These are phyloP conservation scores for Alternaria gansuensis DNA, from an alignment of 2,329 filamentous ascomycete genomes.

Conservation along the genomic window DNA sequence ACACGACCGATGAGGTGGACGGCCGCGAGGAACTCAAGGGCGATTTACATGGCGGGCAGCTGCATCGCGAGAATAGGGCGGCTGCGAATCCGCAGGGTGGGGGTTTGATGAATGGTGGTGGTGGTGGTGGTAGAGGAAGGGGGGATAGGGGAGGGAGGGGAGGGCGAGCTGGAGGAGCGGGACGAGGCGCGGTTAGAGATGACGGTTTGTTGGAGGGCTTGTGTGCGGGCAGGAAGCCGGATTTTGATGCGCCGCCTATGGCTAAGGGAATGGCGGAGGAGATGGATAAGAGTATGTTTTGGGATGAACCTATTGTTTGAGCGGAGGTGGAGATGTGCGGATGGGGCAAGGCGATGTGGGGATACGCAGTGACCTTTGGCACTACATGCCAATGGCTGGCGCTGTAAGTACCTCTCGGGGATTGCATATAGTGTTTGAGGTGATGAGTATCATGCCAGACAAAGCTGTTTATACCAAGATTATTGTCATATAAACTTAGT, in stretches of 20 bases:
- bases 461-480: no score
- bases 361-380: background rate
- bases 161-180: constrained; percentile 14
- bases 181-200: constrained; percentile 9
- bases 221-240: constrained; percentile 36
- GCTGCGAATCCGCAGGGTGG: constrained; percentile 17
- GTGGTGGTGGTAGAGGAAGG: constrained; percentile 1
- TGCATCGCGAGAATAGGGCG: constrained; percentile 47
- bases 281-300: constrained; percentile 43
- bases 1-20: constrained; percentile 37
- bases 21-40: constrained; percentile 45
- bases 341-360: no score
- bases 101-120: constrained; percentile 2
- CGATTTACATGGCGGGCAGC: constrained; percentile 46
- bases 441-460: no score
- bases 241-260: constrained; percentile 29
- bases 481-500: no score
- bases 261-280: constrained; percentile 46
- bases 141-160: constrained; percentile 4
- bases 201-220: constrained; percentile 15
- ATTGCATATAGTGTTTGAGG: background rate
- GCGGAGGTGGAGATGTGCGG: background rate
- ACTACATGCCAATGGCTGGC: background rate
- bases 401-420: background rate
- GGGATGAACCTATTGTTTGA: constrained; percentile 37